Percentiles rank a stretch among this genome's conserved stretches.
phyloP scores from a whole-genome alignment of 306 rosid genomes.

The Fragaria iinumae region DNA sequence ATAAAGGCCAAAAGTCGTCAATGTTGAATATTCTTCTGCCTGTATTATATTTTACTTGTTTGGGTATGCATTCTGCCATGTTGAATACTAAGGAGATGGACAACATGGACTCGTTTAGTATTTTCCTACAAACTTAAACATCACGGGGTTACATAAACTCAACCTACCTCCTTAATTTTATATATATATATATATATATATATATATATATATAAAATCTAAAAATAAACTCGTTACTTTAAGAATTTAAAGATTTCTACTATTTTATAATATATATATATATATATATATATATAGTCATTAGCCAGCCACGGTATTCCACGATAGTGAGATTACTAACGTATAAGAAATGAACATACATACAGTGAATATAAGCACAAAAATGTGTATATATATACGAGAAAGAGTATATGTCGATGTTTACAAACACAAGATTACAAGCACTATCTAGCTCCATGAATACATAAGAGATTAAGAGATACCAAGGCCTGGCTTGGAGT shows the following conservation, averaged over 20 bases:
- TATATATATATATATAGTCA: neutral
- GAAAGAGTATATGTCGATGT: neutral
- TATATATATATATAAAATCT: too few species aligned
- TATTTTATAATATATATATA: too few species aligned
- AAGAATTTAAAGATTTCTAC: too few species aligned
- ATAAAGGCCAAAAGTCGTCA: conserved; percentile 9
- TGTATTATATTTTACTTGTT: neutral
- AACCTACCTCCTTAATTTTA: neutral
- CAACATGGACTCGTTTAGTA: neutral
- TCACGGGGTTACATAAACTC: neutral
- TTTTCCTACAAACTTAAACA: neutral
- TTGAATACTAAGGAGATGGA: neutral
- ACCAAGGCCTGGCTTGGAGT: neutral
- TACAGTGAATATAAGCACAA: neutral
- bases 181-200: too few species aligned
- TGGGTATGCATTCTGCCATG: neutral
- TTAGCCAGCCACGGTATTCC: neutral
- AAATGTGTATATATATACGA: neutral
- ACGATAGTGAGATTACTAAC: neutral
- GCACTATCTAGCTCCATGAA: neutral
- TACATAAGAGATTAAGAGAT: neutral
- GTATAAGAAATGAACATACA: too few species aligned
- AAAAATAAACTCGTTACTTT: too few species aligned
- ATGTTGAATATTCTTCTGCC: neutral
- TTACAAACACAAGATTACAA: neutral